These are phyloP conservation scores for Colletotrichum liriopes DNA, from an alignment of 2,329 filamentous ascomycete species.

Conservation along the genomic window DNA sequence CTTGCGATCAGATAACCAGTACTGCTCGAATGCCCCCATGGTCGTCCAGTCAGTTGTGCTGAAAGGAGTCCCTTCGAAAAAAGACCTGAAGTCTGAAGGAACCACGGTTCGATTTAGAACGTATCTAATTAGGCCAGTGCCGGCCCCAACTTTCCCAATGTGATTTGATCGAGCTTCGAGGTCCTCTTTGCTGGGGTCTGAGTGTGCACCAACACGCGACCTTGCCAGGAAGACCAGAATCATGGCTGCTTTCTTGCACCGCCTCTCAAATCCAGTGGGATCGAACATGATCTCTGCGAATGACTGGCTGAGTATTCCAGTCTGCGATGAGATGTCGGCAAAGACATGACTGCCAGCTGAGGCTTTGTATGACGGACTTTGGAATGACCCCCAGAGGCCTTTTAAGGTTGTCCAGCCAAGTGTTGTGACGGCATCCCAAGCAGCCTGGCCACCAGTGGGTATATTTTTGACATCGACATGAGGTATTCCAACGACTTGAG, in stretches of 20 bases:
- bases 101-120: neutral
- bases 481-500: slow-evolving; percentile 4
- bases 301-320: slow-evolving; percentile 3
- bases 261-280: neutral
- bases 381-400: neutral
- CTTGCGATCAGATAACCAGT: slow-evolving; percentile 7
- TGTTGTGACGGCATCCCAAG: slow-evolving; percentile 14
- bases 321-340: neutral
- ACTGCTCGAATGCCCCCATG: slow-evolving; percentile 17
- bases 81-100: neutral
- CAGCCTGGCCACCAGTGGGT: neutral
- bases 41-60: slow-evolving; percentile 3
- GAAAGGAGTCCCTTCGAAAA: slow-evolving; percentile 24
- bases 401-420: slow-evolving; percentile 18
- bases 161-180: neutral
- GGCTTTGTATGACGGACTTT: slow-evolving; percentile 15
- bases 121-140: neutral
- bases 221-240: neutral
- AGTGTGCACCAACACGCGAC: neutral
- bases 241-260: neutral
- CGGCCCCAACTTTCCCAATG: neutral
- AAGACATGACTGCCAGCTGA: slow-evolving; percentile 16
- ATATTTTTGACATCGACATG: neutral
- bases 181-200: neutral
- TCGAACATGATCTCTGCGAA: neutral